Evolutionary conservation across 148 eudicot genomes (phyloP), one percentile per base, ranked within the genome.

Genomic region (Euryodendron excelsum): DNA sequence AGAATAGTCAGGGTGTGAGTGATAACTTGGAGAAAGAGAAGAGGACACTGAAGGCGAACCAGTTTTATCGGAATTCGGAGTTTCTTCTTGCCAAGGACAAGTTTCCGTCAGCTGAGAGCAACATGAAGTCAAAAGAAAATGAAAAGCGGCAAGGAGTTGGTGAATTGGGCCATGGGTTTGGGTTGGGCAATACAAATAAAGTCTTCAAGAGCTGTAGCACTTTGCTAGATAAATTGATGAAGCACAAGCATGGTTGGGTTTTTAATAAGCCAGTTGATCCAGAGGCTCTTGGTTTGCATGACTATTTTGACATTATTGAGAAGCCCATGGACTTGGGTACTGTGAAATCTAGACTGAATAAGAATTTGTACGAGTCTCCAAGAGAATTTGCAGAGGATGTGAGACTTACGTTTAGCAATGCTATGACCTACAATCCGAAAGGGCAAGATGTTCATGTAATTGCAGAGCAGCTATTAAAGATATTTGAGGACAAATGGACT

Each of bases 271-370:
- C 98, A 1, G 99, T 96, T 77, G 94, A 93, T 84, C 86, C 89
- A 12, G 82, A 80, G 58, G 91, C 85, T 47, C 93, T 96, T 78
- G 93, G 95, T 77, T 80, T 96, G 86, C 98, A 88, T 82, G 99
- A 96, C 76, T 96, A 93, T 79, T 87, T 86, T 50, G 90, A 86
- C 4, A 86, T 93, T 65, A 91, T 93, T 64, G 90, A 93, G 77
- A 81, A 87, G 70, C 98, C 99, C 1, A 96, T 96, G 98, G 99
- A 96, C 83, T 89, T 96, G 85, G 99, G 98, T 37, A 93, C 99
- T 23, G 93, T 96, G 79, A 96, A 92, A 75, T 78, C 93, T 53
- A 88, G 91, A 90, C 85, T 96, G 28, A 77, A 75, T 72, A 80
- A 88, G 53, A 93, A 91, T 55, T 89, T 87, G 90, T 93, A 96